Percentiles rank a stretch among this genome's conserved stretches.
phyloP scores from a whole-genome alignment of 2,329 filamentous ascomycete species.

The Fusarium stilboides region DNA sequence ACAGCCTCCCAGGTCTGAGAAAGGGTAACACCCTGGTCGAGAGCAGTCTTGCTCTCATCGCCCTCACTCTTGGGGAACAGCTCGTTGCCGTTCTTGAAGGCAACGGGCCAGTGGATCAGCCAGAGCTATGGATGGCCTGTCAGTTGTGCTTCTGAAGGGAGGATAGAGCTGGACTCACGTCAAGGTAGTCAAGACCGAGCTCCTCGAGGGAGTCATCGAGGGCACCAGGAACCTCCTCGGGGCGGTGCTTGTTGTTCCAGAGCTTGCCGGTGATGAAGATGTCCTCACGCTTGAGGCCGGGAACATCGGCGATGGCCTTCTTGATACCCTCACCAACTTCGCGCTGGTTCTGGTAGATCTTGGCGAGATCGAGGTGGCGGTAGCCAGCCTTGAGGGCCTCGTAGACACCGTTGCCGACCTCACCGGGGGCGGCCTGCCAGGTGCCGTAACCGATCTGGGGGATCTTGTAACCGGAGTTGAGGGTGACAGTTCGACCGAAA shows the following conservation, averaged over 20 bases:
- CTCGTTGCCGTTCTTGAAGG: constrained; percentile 58
- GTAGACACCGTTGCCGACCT: constrained; percentile 76
- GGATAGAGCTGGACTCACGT: constrained; percentile 54
- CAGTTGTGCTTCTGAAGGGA: background rate
- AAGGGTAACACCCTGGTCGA: constrained; percentile 62
- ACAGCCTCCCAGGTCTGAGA: constrained; percentile 64
- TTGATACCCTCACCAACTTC: constrained; percentile 72
- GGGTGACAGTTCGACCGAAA: constrained; percentile 68
- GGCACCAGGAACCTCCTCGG: constrained; percentile 70
- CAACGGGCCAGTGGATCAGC: constrained; percentile 75
- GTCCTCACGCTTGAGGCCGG: constrained; percentile 68
- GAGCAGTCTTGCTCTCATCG: constrained; percentile 55
- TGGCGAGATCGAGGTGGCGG: constrained; percentile 71
- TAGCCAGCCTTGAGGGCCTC: constrained; percentile 75
- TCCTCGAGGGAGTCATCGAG: constrained; percentile 70
- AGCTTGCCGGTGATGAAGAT: constrained; percentile 79
- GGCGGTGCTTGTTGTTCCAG: constrained; percentile 72
- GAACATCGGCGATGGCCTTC: constrained; percentile 61
- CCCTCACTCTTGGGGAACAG: constrained; percentile 62
- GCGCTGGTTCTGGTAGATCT: constrained; percentile 75
- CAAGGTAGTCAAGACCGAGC: constrained; percentile 71
- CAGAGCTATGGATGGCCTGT: constrained; percentile 60
- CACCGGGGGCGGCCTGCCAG: constrained; percentile 77
- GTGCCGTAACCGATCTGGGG: constrained; percentile 73
- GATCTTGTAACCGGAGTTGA: constrained; percentile 77